A percentile compares a stretch with the other conserved stretches of the same genome.
phyloP scores from a whole-genome alignment of 345 rosid genomes.

The Litchi chinensis region DNA sequence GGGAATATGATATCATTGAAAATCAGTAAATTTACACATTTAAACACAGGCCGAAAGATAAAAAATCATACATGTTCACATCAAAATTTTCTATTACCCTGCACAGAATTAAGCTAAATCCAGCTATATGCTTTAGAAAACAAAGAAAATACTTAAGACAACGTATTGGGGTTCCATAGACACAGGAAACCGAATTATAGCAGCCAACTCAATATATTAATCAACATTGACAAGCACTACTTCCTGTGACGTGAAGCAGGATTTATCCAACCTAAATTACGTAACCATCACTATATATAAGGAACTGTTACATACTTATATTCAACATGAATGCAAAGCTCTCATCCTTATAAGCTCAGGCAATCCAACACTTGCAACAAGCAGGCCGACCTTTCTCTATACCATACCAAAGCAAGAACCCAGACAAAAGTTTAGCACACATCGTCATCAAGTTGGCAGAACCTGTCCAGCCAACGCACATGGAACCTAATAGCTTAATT shows the following conservation, averaged over 20 bases:
- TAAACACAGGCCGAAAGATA: neutral
- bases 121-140: neutral
- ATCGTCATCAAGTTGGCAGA: neutral
- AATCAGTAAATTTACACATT: neutral
- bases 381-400: neutral
- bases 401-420: neutral
- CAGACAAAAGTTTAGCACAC: neutral
- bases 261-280: neutral
- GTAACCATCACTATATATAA: neutral
- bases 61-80: neutral
- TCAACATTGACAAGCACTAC: neutral
- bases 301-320: neutral
- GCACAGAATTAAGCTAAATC: neutral
- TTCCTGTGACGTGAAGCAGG: neutral
- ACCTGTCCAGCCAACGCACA: neutral
- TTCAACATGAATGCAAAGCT: neutral
- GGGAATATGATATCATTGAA: neutral
- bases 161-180: neutral
- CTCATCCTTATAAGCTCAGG: neutral
- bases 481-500: neutral
- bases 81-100: neutral
- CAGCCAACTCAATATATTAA: neutral
- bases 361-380: neutral
- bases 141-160: neutral
- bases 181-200: neutral